Conservation (phyloP, 163 green algal species). For the Volvox carteri region DNA sequence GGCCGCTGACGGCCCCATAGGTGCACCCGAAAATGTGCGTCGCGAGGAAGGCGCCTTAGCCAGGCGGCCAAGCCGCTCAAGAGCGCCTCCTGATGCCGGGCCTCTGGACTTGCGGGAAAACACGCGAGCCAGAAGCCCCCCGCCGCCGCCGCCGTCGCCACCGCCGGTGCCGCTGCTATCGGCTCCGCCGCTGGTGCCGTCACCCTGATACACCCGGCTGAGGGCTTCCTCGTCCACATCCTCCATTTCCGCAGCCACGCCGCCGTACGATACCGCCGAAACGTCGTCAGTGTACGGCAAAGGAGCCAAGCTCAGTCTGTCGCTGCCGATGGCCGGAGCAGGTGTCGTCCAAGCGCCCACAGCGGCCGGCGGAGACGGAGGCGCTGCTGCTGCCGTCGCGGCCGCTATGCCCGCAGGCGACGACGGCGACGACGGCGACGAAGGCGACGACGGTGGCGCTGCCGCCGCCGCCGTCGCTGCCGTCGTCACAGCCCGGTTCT, state of each 20-base stretch:
- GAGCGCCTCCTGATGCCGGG: neutral
- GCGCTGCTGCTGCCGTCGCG: neutral
- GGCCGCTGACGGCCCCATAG: neutral
- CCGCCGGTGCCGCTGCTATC: no score
- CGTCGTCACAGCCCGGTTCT: neutral
- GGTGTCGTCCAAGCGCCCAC: neutral
- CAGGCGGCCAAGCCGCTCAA: neutral
- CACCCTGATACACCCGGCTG: neutral
- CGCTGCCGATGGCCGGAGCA: neutral
- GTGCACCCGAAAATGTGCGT: neutral
- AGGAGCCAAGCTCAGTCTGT: neutral
- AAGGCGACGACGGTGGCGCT: no score
- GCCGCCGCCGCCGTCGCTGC: neutral
- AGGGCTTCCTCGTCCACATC: neutral
- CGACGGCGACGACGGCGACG: no score
- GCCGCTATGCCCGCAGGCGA: neutral
- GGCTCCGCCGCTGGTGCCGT: neutral
- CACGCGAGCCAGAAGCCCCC: slow-evolving; percentile 13
- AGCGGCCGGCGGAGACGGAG: neutral
- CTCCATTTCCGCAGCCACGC: neutral
- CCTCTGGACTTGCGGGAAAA: slow-evolving; percentile 5
- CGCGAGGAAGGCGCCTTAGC: neutral
- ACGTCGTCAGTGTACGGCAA: neutral
- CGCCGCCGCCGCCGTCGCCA: neutral
- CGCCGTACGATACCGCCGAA: neutral